Evolutionary conservation across 1,139 yeast genomes (phyloP), one percentile per base, ranked within the genome.

Genomic region (Taphrina populina): DNA sequence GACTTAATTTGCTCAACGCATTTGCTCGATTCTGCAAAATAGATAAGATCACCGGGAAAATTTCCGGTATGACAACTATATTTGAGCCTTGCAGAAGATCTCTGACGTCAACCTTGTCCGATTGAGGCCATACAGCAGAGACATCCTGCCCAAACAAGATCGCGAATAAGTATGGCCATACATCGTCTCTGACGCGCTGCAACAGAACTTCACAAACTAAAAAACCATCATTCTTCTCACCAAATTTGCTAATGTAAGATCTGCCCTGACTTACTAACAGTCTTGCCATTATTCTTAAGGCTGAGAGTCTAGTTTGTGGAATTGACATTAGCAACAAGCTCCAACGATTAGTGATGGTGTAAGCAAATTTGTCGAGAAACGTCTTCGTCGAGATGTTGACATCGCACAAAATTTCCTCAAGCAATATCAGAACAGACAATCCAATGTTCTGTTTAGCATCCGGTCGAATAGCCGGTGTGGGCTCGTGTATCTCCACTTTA

Each of bases 271-370:
- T 67, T 27, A 72, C 68, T 19, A 84, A 69, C 5, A 81, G 67
- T 52, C 74, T 75, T 5, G 81, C 69, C 19, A 84, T 66, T 8
- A 84, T 66, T 17, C 76, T 71, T 58, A 75, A 68, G 32, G 72
- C 69, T 0, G 79, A 76, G 4, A 79, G 76, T 10, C 70, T 68
- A 4, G 73, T 70, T 45, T 69, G 62, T 0, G 70, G 64, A 47
- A 72, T 71, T 44, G 76, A 75, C 34, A 85, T 64, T 2, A 83
- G 67, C 29, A 83, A 68, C n/a, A 84, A 67, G 1, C 82, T 70
- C 84, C 88, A 82, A 65, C 59, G 23, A 20, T 30, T 36, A 0
- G 86, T 78, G 4, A 84, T 74, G 0, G 84, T 73, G 46, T 80
- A 73, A 10, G 82, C 75, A 41, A 83, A 71, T 61, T 76, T 78